Evolutionary conservation across 1,284 basidiomycete genomes (phyloP).

Genomic region (Naganishia liquefaciens): DNA sequence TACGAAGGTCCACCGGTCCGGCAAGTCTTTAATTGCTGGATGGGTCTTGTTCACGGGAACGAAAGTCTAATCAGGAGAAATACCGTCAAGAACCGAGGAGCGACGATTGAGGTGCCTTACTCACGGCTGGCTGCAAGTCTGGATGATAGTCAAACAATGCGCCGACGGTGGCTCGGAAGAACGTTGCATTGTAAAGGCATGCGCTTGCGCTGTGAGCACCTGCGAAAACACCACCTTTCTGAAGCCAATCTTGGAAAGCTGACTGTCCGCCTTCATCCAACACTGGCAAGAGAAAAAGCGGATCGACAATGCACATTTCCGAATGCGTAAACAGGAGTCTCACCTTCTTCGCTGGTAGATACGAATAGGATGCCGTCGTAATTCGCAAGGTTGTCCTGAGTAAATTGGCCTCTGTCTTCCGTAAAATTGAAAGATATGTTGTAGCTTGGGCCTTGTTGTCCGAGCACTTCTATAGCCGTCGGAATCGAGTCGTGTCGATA

Average conservation of each 20-base stretch:
- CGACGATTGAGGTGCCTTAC: conserved; percentile 22
- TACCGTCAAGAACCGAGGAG: too few relatives aligned
- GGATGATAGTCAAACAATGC: conserved; percentile 77
- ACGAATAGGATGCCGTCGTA: conserved; percentile 73
- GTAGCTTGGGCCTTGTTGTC: conserved; percentile 43
- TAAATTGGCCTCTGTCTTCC: conserved; percentile 61
- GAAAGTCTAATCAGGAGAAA: conserved; percentile 59
- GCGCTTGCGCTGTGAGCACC: conserved; percentile 64
- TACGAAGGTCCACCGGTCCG: conserved; percentile 62
- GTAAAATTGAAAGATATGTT: conserved; percentile 65
- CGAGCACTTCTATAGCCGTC: conserved; percentile 63
- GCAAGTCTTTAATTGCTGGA: conserved; percentile 67
- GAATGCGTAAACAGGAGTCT: conserved; percentile 32
- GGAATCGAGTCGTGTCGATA: conserved; percentile 75
- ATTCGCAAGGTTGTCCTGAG: conserved; percentile 58
- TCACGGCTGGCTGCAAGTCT: conserved; percentile 58
- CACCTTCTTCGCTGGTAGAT: conserved; percentile 68
- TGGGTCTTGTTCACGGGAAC: conserved; percentile 64
- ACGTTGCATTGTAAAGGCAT: conserved; percentile 66
- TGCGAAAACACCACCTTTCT: conserved; percentile 55
- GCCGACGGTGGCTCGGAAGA: conserved; percentile 62
- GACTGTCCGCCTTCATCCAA: conserved; percentile 63
- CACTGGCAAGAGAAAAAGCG: conserved; percentile 54
- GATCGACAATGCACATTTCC: background rate
- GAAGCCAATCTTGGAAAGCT: conserved; percentile 66